Evolutionary conservation across 164 flowering plant genomes (phyloP).

Genomic region (Brasenia schreberi): DNA sequence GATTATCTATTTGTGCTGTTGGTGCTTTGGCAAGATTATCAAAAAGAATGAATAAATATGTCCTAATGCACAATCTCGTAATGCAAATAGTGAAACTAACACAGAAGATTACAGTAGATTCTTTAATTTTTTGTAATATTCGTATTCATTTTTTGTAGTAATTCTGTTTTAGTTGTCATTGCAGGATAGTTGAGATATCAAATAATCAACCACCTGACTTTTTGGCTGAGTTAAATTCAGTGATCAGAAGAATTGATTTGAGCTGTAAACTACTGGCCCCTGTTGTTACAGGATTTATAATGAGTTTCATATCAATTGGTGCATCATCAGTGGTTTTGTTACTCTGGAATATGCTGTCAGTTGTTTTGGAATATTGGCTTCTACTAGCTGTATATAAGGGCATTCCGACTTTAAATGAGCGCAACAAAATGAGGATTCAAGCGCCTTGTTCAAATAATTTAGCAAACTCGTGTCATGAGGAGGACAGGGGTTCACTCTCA

Average conservation of each 20-base stretch:
- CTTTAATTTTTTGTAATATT: too few relatives aligned
- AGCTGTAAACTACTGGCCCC: slow-evolving; percentile 74
- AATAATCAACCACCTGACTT: slow-evolving; percentile 43
- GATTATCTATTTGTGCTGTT: too few relatives aligned
- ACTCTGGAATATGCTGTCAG: slow-evolving; percentile 49
- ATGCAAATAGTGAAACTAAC: too few relatives aligned
- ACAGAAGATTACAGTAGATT: too few relatives aligned
- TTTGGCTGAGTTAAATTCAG: slow-evolving; percentile 55
- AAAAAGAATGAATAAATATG: too few relatives aligned
- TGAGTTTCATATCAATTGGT: slow-evolving; percentile 64
- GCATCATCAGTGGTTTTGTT: slow-evolving; percentile 68
- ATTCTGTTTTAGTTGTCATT: slow-evolving; percentile 2
- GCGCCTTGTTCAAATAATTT: slow-evolving; percentile 8
- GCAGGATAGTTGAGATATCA: slow-evolving; percentile 88
- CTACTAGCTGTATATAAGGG: slow-evolving; percentile 62
- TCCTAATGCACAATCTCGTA: too few relatives aligned
- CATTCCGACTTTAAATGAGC: slow-evolving; percentile 46
- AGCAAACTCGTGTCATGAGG: slow-evolving; percentile 8
- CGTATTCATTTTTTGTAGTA: background rate
- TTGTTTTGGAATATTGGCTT: slow-evolving; percentile 73
- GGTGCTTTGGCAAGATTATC: too few relatives aligned
- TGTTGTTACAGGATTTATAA: slow-evolving; percentile 58
- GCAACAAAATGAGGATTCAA: slow-evolving; percentile 20
- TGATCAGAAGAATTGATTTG: slow-evolving; percentile 67
- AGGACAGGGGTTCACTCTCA: background rate